Evolutionary conservation across 139 green algal genomes (phyloP).

Genomic region (Picochlorum sp.): DNA sequence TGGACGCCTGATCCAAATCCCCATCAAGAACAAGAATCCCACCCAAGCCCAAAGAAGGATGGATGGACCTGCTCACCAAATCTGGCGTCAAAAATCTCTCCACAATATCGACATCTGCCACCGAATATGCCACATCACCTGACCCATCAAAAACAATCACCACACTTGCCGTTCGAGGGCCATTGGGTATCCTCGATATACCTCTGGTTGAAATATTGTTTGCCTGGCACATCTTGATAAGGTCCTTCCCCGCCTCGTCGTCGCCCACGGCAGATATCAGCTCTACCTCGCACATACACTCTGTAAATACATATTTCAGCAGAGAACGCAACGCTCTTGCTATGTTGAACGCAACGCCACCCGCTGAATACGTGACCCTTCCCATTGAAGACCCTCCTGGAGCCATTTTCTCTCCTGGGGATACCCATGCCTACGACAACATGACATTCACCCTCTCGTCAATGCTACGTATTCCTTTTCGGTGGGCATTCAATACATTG

Average conservation of each 20-base stretch:
- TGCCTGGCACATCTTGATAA: conserved; percentile 21
- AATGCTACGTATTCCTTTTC: no score
- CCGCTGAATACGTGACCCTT: no score
- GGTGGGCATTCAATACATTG: no score
- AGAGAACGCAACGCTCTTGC: no score
- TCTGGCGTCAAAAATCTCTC: conserved; percentile 1
- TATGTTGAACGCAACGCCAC: no score
- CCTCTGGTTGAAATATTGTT: conserved; percentile 6
- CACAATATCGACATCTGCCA: conserved; percentile 45
- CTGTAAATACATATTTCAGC: no score
- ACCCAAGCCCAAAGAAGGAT: not conserved
- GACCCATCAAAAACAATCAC: conserved; percentile 14
- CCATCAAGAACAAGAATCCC: conserved; percentile 8
- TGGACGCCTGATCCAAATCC: conserved; percentile 2
- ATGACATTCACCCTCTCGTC: no score
- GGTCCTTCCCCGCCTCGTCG: conserved; percentile 29
- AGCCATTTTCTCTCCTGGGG: no score
- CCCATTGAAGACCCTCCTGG: no score
- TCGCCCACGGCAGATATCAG: no score
- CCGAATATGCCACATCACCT: conserved; percentile 51
- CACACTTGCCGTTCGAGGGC: conserved; percentile 12
- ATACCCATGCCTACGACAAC: no score
- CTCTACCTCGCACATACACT: no score
- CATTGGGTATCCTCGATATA: conserved; percentile 13
- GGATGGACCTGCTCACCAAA: not conserved